phyloP scores from a whole-genome alignment of 208 protist species.

The Crithidia bombi region DNA sequence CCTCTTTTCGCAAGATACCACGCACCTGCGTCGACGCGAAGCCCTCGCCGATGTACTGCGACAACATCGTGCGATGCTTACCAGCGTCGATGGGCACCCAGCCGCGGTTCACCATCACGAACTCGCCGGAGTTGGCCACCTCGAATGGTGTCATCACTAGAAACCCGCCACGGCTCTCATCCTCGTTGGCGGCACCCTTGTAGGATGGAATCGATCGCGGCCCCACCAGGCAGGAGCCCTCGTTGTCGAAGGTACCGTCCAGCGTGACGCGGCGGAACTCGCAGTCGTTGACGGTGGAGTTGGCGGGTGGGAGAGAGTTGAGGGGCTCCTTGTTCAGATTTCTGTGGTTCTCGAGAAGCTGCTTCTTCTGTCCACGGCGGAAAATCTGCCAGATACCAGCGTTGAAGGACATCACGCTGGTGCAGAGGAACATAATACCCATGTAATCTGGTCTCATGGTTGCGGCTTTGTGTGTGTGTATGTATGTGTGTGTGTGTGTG shows the following conservation, averaged over 20 bases:
- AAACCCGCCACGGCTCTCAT: slow-evolving; percentile 86
- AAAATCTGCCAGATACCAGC: slow-evolving; percentile 88
- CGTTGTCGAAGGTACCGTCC: slow-evolving; percentile 86
- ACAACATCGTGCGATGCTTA: slow-evolving; percentile 81
- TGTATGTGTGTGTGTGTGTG: slow-evolving; percentile 3
- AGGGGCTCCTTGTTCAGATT: slow-evolving; percentile 72
- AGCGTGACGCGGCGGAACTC: slow-evolving; percentile 69
- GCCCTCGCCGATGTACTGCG: slow-evolving; percentile 87
- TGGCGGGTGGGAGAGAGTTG: slow-evolving; percentile 46
- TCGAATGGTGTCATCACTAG: slow-evolving; percentile 88
- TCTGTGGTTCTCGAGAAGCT: slow-evolving; percentile 83
- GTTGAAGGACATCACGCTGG: slow-evolving; percentile 87
- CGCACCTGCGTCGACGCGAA: slow-evolving; percentile 51
- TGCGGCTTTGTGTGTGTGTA: neutral
- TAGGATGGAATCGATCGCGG: slow-evolving; percentile 84
- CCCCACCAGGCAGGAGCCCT: slow-evolving; percentile 82
- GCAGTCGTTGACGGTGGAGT: slow-evolving; percentile 53
- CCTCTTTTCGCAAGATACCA: slow-evolving; percentile 79
- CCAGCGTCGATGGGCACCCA: slow-evolving; percentile 90
- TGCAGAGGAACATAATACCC: slow-evolving; percentile 81
- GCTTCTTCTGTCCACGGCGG: slow-evolving; percentile 73
- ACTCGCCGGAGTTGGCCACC: slow-evolving; percentile 59
- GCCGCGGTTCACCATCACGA: slow-evolving; percentile 88
- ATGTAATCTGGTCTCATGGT: slow-evolving; percentile 88
- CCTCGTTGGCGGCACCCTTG: slow-evolving; percentile 70